A percentile compares a stretch with the other conserved stretches of the same genome.
Conservation (phyloP, 1,284 basidiomycete species). For the Schizophyllum amplum region DNA sequence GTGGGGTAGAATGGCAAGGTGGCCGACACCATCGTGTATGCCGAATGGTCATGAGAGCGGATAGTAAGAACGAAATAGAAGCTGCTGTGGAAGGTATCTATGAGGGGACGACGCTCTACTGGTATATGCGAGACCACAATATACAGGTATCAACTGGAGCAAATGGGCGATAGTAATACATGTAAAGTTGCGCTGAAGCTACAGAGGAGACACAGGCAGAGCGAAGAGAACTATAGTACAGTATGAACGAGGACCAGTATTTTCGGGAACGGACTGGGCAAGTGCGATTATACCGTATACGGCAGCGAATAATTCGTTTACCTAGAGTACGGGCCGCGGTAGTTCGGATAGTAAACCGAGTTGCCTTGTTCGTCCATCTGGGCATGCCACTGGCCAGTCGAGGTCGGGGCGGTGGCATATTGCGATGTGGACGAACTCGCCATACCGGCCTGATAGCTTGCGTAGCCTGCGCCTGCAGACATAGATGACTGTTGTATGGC, state of each 20-base stretch:
- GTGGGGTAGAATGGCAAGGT: neutral
- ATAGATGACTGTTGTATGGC: neutral
- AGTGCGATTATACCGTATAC: too few species aligned
- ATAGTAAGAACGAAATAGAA: neutral
- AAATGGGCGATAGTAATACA: neutral
- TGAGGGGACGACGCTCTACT: neutral
- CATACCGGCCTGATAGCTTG: too few species aligned
- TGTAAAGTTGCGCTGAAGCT: neutral
- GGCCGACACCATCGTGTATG: neutral
- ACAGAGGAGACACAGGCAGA: neutral
- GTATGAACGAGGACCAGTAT: too few species aligned
- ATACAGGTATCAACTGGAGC: neutral
- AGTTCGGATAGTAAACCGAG: neutral
- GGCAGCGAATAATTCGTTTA: neutral
- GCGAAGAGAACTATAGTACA: neutral
- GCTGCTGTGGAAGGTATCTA: neutral
- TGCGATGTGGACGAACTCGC: too few species aligned
- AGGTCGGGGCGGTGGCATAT: neutral
- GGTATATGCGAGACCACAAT: neutral
- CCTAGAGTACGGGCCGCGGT: neutral
- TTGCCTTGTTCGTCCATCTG: neutral
- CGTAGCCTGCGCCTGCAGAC: neutral
- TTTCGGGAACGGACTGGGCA: too few species aligned
- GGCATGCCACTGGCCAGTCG: neutral
- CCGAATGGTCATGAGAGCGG: neutral